Evolutionary conservation across 345 rosid genomes (phyloP).

Genomic region (Adansonia digitata): DNA sequence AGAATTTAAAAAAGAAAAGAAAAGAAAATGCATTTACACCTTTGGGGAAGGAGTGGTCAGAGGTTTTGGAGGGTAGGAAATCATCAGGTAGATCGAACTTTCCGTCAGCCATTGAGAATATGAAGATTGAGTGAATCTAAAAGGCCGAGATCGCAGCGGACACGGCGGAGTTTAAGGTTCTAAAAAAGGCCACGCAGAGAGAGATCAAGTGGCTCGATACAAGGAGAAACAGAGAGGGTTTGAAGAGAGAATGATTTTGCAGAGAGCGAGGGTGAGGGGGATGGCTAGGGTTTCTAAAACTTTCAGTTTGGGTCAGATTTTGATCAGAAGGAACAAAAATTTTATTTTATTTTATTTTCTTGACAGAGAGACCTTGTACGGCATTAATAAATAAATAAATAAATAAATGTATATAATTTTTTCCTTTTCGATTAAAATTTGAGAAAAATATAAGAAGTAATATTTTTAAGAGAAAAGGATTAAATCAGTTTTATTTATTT

Average conservation of each 20-base stretch:
- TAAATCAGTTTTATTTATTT: too few relatives aligned
- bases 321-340: not conserved
- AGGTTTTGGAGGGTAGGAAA: constrained; percentile 17
- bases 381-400: not conserved
- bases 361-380: not conserved
- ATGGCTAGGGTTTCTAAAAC: constrained; percentile 19
- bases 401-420: too few relatives aligned
- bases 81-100: constrained; percentile 26
- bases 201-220: not conserved
- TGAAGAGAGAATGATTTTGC: not conserved
- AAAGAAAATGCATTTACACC: constrained; percentile 4
- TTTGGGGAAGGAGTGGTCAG: constrained; percentile 18
- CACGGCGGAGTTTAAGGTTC: not conserved
- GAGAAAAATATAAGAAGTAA: too few relatives aligned
- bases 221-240: not conserved
- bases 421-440: too few relatives aligned
- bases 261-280: not conserved
- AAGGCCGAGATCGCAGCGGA: constrained; percentile 3
- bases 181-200: not conserved
- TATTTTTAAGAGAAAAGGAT: too few relatives aligned
- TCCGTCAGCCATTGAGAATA: constrained; percentile 18
- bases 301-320: not conserved
- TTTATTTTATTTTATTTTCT: not conserved
- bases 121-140: not conserved
- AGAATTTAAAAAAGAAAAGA: not conserved